These are phyloP conservation scores for Boletus speciosus DNA, from an alignment of 768 basidiomycete genomes.

Conservation along the genomic window DNA sequence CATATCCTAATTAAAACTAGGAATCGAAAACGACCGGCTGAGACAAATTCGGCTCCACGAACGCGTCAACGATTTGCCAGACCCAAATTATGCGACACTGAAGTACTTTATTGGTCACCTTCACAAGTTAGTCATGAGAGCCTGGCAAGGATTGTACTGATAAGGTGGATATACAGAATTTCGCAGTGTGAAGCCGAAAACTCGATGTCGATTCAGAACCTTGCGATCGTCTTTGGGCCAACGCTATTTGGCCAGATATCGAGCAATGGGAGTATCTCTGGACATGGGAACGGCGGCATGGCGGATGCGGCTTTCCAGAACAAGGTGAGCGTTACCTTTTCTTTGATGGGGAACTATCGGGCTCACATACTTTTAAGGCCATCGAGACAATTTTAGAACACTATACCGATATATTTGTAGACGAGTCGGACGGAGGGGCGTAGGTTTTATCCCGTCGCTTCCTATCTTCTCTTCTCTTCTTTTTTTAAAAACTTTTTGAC, in stretches of 20 bases:
- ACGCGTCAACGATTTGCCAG: slow-evolving; percentile 95
- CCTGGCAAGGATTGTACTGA: slow-evolving; percentile 5
- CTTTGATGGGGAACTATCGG: neutral
- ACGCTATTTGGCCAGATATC: slow-evolving; percentile 83
- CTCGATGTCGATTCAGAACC: slow-evolving; percentile 89
- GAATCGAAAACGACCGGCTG: slow-evolving; percentile 90
- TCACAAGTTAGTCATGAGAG: slow-evolving; percentile 56
- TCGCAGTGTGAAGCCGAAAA: slow-evolving; percentile 72
- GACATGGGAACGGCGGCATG: slow-evolving; percentile 52
- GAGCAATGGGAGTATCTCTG: slow-evolving; percentile 39
- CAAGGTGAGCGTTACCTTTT: slow-evolving; percentile 40
- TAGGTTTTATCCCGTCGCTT: slow-evolving; percentile 13
- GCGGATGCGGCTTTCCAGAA: slow-evolving; percentile 72
- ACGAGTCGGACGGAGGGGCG: slow-evolving; percentile 58
- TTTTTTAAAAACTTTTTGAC: slow-evolving; percentile 1
- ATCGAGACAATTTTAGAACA: slow-evolving; percentile 94
- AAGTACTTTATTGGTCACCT: slow-evolving; percentile 96
- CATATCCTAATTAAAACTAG: slow-evolving; percentile 34
- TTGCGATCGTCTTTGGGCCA: slow-evolving; percentile 98
- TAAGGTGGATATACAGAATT: slow-evolving; percentile 49
- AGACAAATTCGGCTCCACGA: slow-evolving; percentile 96
- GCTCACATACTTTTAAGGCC: slow-evolving; percentile 49
- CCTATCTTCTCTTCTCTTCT: neutral
- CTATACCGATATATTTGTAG: slow-evolving; percentile 95
- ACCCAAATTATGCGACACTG: slow-evolving; percentile 97